phyloP scores from a whole-genome alignment of 208 protist genomes.

The Porcisia hertigi region DNA sequence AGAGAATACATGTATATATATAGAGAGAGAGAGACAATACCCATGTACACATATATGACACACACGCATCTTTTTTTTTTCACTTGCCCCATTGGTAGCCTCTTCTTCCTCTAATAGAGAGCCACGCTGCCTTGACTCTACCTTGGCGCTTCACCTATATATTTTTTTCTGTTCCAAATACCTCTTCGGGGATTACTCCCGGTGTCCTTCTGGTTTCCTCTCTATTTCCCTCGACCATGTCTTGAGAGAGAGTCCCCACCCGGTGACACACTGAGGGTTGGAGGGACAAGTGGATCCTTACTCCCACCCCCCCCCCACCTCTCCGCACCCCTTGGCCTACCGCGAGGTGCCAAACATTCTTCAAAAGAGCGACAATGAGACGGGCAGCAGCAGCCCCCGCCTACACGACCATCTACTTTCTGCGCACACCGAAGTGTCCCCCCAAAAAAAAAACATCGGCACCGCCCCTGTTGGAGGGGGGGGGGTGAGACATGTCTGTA shows the following conservation, averaged over 20 bases:
- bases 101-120: too few relatives aligned
- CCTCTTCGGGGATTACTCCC: background rate
- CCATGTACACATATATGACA: too few relatives aligned
- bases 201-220: background rate
- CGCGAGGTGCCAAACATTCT: slow-evolving; percentile 26
- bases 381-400: slow-evolving; percentile 15
- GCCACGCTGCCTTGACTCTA: too few relatives aligned
- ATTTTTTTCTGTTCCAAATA: too few relatives aligned
- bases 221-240: background rate
- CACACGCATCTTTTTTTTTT: too few relatives aligned
- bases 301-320: background rate
- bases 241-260: background rate
- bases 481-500: slow-evolving; percentile 54
- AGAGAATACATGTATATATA: too few relatives aligned
- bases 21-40: too few relatives aligned
- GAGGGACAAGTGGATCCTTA: background rate
- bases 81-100: too few relatives aligned
- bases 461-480: slow-evolving; percentile 33
- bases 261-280: background rate
- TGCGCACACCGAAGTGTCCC: slow-evolving; percentile 43
- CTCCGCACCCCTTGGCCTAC: slow-evolving; percentile 1
- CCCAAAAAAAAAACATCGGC: slow-evolving; percentile 38
- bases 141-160: too few relatives aligned
- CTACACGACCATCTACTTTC: slow-evolving; percentile 63
- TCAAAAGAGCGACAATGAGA: slow-evolving; percentile 29